These are phyloP conservation scores for Eremothecium gossypii DNA, from an alignment of 1,139 yeast genomes.

Conservation along the genomic window DNA sequence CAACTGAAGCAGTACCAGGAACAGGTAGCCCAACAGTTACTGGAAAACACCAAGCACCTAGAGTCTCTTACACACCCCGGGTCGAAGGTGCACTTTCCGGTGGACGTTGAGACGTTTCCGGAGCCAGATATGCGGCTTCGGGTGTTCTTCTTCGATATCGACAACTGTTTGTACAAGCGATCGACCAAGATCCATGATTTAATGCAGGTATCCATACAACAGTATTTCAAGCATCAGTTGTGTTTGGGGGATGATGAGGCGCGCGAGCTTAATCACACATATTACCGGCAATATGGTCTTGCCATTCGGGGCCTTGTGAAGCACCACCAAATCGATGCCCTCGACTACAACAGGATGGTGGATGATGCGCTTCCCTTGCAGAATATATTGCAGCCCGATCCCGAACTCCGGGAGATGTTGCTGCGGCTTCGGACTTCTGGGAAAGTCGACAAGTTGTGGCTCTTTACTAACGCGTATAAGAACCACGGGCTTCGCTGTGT, in stretches of 20 bases:
- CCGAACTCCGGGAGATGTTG: conserved; percentile 43
- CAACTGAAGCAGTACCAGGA: conserved; percentile 6
- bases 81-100: conserved; percentile 21
- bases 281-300: conserved; percentile 80
- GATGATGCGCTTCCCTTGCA: conserved; percentile 90
- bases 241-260: conserved; percentile 67
- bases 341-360: conserved; percentile 78
- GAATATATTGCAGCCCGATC: conserved; percentile 55
- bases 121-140: conserved; percentile 19
- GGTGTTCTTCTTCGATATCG: conserved; percentile 84
- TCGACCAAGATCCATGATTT: conserved; percentile 70
- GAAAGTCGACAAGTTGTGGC: conserved; percentile 60
- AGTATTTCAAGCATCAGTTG: conserved; percentile 62
- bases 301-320: conserved; percentile 89
- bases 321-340: conserved; percentile 73
- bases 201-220: conserved; percentile 80
- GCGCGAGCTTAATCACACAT: conserved; percentile 53
- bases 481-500: conserved; percentile 78
- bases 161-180: conserved; percentile 75
- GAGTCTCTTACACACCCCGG: conserved; percentile 31
- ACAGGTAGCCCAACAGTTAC: conserved; percentile 22
- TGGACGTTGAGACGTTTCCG: conserved; percentile 19
- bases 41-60: conserved; percentile 27
- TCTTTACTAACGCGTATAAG: conserved; percentile 89
- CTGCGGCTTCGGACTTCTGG: conserved; percentile 37